Base-by-base conservation (phyloP, 768 basidiomycete genomes). In the Hypsizygus marmoreus region DNA sequence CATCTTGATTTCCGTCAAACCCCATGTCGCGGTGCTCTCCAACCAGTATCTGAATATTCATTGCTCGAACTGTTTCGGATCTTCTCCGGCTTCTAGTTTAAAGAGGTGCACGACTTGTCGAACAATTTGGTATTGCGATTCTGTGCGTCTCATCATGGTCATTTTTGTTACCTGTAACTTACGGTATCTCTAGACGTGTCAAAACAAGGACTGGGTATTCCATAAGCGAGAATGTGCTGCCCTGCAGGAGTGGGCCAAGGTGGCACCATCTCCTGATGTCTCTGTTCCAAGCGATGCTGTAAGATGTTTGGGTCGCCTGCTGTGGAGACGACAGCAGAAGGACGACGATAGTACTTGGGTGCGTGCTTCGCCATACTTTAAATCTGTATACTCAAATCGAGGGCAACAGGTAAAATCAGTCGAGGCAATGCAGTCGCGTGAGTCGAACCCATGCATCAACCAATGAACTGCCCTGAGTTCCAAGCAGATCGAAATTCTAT, bases 201-300 rank as follows among this genome's bases (percentile, higher is more conserved):
- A 92, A 69, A 81, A 67, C 30, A 60, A 63, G 22, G 91, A 91
- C 54, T 93, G 91, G 93, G 16, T 58, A 0, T 26, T 77, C 2
- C 95, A 97, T 64, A 89, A 85, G 63, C 62, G 65, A 1, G 95
- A 97, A 73, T 97, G 95, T 58, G 46, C 50, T 4, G 84, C 90
- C 0, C 67, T 95, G 7, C 74, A 74, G 43, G 68, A 65, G 42
- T 86, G 84, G 86, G 70, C 69, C 1, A 61, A 72, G 22, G 56
- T 69, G 12, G 79, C 80, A 4, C 75, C 79, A 2, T 77, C 77
- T 2, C 47, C 64, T 10, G 72, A 75, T 8, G 50, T 74, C 4
- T 49, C 74, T 4, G 57, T 86, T 13, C 91, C 93, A 0, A 82
- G 76, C 24, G 93, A 95, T 47, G 88, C 87, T 1, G 74, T 95